Percentiles rank a stretch among this genome's conserved stretches.
Evolutionary conservation across 768 basidiomycete species (phyloP).

Genomic region (Panaeolus cyanescens): DNA sequence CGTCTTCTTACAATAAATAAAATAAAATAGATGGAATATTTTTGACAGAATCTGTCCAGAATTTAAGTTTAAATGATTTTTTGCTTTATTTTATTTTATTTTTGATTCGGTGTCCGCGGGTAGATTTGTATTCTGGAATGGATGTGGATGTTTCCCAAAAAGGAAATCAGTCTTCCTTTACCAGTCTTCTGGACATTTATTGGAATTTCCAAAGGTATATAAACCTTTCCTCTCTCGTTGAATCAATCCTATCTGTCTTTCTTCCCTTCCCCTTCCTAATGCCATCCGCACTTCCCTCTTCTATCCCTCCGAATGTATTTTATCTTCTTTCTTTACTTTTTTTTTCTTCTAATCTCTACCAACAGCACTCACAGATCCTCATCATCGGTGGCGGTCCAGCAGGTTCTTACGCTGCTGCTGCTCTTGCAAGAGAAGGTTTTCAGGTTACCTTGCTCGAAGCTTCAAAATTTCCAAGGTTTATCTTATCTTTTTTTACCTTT

Average conservation of each 20-base stretch:
- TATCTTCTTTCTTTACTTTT: not conserved
- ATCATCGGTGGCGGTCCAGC: constrained; percentile 57
- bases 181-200: constrained; percentile 20
- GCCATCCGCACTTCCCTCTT: constrained; percentile 23
- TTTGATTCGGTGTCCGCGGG: constrained; percentile 23
- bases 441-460: constrained; percentile 55
- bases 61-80: constrained; percentile 19
- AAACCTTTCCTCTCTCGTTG: constrained; percentile 16
- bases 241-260: constrained; percentile 12
- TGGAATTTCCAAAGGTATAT: constrained; percentile 20
- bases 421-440: constrained; percentile 56
- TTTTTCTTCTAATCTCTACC: constrained; percentile 5
- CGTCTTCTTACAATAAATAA: not conserved
- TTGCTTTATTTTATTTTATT: too few relatives aligned
- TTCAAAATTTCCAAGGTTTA: constrained; percentile 53
- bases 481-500: constrained; percentile 2
- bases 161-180: constrained; percentile 34
- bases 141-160: constrained; percentile 19
- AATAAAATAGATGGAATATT: constrained; percentile 2
- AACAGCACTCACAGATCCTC: constrained; percentile 44
- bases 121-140: constrained; percentile 14
- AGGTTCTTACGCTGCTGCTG: constrained; percentile 58
- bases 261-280: constrained; percentile 22
- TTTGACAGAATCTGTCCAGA: constrained; percentile 29
- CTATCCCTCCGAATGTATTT: constrained; percentile 31